Evolutionary conservation across 441 rosid genomes (phyloP), one percentile per base, ranked within the genome.

Genomic region (Iberis amara): DNA sequence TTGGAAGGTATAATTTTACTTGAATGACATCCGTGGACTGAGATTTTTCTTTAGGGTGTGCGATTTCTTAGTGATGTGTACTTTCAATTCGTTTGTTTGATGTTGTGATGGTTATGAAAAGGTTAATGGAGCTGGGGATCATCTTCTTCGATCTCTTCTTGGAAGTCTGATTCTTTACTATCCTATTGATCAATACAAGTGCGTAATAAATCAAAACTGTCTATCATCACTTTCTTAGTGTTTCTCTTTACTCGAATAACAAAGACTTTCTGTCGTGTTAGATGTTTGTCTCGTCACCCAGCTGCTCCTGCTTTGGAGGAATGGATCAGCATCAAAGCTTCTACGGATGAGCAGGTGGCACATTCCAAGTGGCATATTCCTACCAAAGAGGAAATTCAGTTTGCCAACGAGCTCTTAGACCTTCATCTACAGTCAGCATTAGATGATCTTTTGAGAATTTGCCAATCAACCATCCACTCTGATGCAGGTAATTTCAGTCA

Each of bases 71-170:
- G 48, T 37, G 61, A 53, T 66, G 18, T 41, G 44, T 23, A 42
- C 26, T 21, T 57, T 30, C 21, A 18, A 42, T 54, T 8, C 42
- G 48, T 52, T 52, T 44, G 30, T 55, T 46, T 39, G 23, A 50
- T 51, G 43, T 32, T 24, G 38, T 50, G 38, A 45, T 68, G 51
- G 52, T 58, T 21, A 26, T 26, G 30, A 26, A 26, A 57, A 94
- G 99, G 99, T 94, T 55, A 89, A 89, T 62, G 95, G 92, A 72
- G 99, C 94, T 51, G 95, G 95, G 50, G 91, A 85, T 76, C 95
- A 86, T 77, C 86, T 86, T 59, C 95, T 94, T 55, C 84, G 97
- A 23, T 81, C 96, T 26, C 91, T 94, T 58, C 81, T 86, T 40
- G 96, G 96, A 72, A 86, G 97, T 71, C 70, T 86, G 52, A 73